A percentile compares a stretch with the other conserved stretches of the same genome.
phyloP scores from a whole-genome alignment of 129 eudicot genomes.

The Saposhnikovia divaricata region DNA sequence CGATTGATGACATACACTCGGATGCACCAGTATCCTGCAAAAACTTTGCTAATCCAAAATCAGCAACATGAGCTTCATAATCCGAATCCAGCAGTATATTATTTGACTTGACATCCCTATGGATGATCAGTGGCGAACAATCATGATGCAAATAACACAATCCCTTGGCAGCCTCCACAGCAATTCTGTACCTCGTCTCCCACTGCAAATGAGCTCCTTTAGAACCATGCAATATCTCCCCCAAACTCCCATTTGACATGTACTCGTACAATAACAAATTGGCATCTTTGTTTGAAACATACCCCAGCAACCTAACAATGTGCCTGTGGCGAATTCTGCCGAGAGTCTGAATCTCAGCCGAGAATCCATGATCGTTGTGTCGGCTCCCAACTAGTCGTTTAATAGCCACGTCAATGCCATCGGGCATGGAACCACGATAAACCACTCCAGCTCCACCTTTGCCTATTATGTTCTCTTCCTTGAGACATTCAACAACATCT shows the following conservation, averaged over 20 bases:
- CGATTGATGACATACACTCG: conserved; percentile 89
- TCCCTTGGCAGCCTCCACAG: conserved; percentile 90
- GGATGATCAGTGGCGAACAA: conserved; percentile 77
- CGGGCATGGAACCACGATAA: conserved; percentile 74
- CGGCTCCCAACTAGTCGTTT: conserved; percentile 44
- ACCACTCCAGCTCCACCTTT: conserved; percentile 92
- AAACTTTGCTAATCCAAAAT: conserved; percentile 94
- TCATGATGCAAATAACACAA: conserved; percentile 89
- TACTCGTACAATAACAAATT: conserved; percentile 79
- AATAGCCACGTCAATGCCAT: conserved; percentile 67
- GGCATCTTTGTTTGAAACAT: conserved; percentile 63
- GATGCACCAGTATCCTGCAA: conserved; percentile 56
- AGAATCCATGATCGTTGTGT: conserved; percentile 51
- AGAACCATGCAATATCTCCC: conserved; percentile 73
- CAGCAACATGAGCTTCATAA: conserved; percentile 96
- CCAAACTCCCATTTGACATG: conserved; percentile 91
- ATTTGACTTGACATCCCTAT: conserved; percentile 82
- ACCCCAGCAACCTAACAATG: conserved; percentile 74
- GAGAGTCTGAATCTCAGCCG: conserved; percentile 77
- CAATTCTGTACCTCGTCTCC: conserved; percentile 78
- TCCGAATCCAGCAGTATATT: conserved; percentile 77
- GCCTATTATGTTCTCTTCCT: conserved; percentile 82
- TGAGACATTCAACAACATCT: conserved; percentile 64
- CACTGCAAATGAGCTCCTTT: conserved; percentile 76
- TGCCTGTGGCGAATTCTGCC: conserved; percentile 76